Percentiles rank a stretch among this genome's conserved stretches.
These are phyloP conservation scores for Fusarium gaditjirri DNA, from an alignment of 2,329 filamentous ascomycete genomes.

Conservation along the genomic window DNA sequence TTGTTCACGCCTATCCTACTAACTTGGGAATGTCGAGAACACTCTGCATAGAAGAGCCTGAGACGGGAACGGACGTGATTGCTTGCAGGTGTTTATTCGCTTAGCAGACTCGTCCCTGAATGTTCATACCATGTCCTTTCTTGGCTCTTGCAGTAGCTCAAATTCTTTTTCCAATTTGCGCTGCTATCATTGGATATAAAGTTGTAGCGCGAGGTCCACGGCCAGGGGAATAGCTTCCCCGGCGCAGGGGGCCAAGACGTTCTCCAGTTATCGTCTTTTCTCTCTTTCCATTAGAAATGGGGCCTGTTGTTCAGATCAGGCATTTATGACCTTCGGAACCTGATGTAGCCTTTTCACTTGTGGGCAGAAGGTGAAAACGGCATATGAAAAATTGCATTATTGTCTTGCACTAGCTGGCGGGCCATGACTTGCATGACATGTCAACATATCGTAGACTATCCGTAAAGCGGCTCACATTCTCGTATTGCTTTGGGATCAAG, in stretches of 20 bases:
- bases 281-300: neutral
- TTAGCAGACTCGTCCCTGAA: neutral
- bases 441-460: rapidly evolving
- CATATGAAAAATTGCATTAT: neutral
- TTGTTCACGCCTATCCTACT: rapidly evolving
- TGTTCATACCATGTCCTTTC: neutral
- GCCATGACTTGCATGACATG: neutral
- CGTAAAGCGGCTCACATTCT: neutral
- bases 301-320: neutral
- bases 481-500: neutral
- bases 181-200: neutral
- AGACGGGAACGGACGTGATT: neutral
- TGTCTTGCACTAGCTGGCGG: no score
- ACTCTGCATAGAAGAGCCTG: rapidly evolving
- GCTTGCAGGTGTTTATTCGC: neutral
- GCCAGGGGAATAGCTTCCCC: neutral
- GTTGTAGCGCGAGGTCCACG: neutral
- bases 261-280: neutral
- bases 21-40: rapidly evolving
- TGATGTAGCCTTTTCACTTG: rapidly evolving
- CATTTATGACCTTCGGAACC: neutral
- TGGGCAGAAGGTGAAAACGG: rapidly evolving
- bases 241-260: neutral
- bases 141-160: neutral
- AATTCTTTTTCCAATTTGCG: neutral